Evolutionary conservation across 2,329 filamentous ascomycete species (phyloP).

Genomic region (Chaetomiaceae sp.): DNA sequence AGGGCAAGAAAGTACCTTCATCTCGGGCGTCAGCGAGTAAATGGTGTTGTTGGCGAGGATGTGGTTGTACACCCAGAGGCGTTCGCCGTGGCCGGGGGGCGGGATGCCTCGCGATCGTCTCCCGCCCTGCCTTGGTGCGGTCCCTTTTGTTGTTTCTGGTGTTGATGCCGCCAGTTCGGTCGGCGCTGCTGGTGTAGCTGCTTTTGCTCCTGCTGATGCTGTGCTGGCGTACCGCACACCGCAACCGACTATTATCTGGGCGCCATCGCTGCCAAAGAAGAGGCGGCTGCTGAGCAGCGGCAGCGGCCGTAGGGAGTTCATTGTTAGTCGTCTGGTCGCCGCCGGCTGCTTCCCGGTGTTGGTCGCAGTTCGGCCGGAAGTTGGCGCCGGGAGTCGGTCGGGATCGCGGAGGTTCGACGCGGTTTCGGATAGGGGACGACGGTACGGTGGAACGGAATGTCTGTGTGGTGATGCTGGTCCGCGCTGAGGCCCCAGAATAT

Average conservation of each 20-base stretch:
- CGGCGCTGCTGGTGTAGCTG: neutral
- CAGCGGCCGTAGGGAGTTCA: constrained; percentile 15
- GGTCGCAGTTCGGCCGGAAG: neutral
- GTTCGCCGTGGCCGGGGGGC: constrained; percentile 47
- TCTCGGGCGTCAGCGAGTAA: constrained; percentile 42
- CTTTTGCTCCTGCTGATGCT: neutral
- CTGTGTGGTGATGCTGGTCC: constrained; percentile 2
- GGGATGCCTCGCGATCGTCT: neutral
- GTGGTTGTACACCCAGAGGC: constrained; percentile 54
- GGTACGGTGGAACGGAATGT: neutral
- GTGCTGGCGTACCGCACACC: constrained; percentile 11
- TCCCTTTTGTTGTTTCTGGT: neutral
- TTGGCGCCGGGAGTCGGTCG: neutral
- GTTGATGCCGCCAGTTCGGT: neutral
- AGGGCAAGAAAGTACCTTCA: constrained; percentile 16
- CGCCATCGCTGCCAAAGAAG: constrained; percentile 3
- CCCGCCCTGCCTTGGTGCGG: neutral
- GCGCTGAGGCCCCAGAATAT: constrained; percentile 10
- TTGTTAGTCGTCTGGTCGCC: neutral
- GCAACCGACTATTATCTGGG: neutral
- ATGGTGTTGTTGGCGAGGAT: constrained; percentile 48
- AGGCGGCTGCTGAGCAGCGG: constrained; percentile 4
- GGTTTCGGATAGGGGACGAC: neutral
- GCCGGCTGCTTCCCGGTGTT: neutral
- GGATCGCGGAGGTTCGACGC: constrained; percentile 1